A percentile compares a stretch with the other conserved stretches of the same genome.
Evolutionary conservation across 805 yeast species (phyloP).

Genomic region (Wickerhamomyces ciferrii): DNA sequence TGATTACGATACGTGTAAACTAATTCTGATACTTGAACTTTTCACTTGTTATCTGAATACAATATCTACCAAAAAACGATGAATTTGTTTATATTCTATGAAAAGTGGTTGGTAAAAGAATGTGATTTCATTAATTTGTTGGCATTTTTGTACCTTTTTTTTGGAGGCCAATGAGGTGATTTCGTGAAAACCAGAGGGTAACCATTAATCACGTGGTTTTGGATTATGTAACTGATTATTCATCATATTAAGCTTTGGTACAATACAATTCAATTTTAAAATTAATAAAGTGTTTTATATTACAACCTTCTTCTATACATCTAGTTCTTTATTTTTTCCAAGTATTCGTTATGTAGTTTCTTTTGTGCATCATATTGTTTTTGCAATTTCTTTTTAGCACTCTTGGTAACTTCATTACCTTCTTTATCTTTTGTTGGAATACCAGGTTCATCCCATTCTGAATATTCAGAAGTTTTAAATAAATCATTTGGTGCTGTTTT

Average conservation of each 20-base stretch:
- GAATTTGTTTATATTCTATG: neutral
- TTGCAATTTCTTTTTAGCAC: conserved; percentile 74
- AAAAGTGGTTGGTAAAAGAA: neutral
- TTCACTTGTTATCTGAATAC: neutral
- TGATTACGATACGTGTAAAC: neutral
- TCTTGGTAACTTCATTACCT: conserved; percentile 84
- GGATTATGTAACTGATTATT: neutral
- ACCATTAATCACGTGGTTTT: too few relatives aligned
- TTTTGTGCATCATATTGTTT: conserved; percentile 79
- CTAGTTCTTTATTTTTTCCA: conserved; percentile 1
- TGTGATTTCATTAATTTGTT: neutral
- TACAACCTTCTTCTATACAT: neutral
- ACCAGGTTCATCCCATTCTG: conserved; percentile 83
- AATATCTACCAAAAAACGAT: neutral
- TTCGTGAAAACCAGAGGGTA: neutral
- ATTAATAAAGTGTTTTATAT: too few relatives aligned
- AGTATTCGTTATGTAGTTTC: conserved; percentile 71
- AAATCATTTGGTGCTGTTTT: conserved; percentile 64
- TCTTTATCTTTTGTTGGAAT: conserved; percentile 69
- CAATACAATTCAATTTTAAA: too few relatives aligned
- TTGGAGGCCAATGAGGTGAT: neutral
- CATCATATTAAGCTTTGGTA: too few relatives aligned
- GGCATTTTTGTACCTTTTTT: neutral
- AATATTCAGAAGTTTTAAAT: conserved; percentile 60
- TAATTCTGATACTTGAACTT: neutral